Evolutionary conservation across 352 stramenopile genomes (phyloP).

Genomic region (Blastocystis sp.): DNA sequence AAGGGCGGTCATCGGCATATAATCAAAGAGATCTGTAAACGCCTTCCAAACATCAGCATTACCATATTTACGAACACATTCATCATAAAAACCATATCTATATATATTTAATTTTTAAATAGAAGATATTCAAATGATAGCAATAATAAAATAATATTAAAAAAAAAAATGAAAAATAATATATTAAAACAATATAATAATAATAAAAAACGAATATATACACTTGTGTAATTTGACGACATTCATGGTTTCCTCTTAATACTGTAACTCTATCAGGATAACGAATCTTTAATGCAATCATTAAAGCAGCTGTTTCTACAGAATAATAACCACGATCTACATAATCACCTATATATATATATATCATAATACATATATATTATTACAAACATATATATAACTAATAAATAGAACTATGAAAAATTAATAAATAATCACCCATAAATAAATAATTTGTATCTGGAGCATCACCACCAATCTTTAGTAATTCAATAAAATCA

Average conservation of each 20-base stretch:
- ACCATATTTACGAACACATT: conserved; percentile 43
- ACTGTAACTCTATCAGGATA: conserved; percentile 39
- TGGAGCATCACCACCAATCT: conserved; percentile 46
- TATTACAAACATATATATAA: too few species aligned
- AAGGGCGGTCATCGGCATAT: conserved; percentile 38
- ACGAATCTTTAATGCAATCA: conserved; percentile 43
- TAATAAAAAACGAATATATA: too few species aligned
- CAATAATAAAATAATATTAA: too few species aligned
- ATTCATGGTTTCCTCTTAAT: conserved; percentile 43
- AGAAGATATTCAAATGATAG: too few species aligned
- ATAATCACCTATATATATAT: conserved; percentile 45
- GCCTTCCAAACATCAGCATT: conserved; percentile 42
- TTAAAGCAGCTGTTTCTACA: conserved; percentile 39
- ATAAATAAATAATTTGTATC: conserved; percentile 54
- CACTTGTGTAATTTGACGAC: conserved; percentile 44
- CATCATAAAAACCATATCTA: conserved; percentile 44
- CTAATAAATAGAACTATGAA: background rate
- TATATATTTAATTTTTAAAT: too few species aligned
- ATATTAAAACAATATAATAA: too few species aligned
- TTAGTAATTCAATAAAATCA: conserved; percentile 51
- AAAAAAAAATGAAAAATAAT: too few species aligned
- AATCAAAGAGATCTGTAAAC: conserved; percentile 42
- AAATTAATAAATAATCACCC: conserved; percentile 15
- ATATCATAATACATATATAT: conserved; percentile 8
- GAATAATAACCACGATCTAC: conserved; percentile 48